A percentile compares a stretch with the other conserved stretches of the same genome.
Evolutionary conservation across 1,284 basidiomycete species (phyloP).

Genomic region (Cryptococcus floricola): DNA sequence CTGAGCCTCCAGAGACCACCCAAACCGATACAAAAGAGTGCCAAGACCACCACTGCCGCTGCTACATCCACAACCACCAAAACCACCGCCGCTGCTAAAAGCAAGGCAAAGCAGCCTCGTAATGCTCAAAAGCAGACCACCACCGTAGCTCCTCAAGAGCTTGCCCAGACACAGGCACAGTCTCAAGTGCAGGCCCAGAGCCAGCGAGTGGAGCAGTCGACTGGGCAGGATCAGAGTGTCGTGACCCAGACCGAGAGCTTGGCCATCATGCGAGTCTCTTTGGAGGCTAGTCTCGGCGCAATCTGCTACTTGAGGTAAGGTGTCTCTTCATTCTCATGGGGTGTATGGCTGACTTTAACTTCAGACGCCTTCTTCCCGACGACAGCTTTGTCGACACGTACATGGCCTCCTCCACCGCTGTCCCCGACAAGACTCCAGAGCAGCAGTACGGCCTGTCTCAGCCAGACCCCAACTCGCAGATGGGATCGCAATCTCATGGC

Average conservation of each 20-base stretch:
- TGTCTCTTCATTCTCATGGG: not conserved
- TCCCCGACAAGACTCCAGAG: not conserved
- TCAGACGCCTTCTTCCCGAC: conserved; percentile 9
- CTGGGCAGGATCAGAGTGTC: conserved; percentile 2
- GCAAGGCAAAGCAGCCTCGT: not conserved
- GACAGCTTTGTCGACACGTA: conserved; percentile 4
- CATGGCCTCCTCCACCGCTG: conserved; percentile 1
- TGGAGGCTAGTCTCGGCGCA: conserved; percentile 10
- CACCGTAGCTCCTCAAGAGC: not conserved
- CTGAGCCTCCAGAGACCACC: conserved; percentile 1
- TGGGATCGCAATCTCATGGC: not conserved
- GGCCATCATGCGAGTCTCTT: not conserved
- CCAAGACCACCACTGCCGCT: not conserved
- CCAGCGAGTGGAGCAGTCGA: not conserved
- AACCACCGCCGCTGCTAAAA: not conserved
- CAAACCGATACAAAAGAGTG: conserved; percentile 2
- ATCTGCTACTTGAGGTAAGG: conserved; percentile 18
- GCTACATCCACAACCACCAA: not conserved
- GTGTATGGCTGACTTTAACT: not conserved
- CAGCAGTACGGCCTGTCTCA: conserved; percentile 2
- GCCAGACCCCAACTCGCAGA: not conserved
- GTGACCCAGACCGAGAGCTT: conserved; percentile 11
- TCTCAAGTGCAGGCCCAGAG: not conserved
- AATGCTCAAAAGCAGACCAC: not conserved
- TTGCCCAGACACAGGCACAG: not conserved